Percentiles rank a stretch among this genome's conserved stretches.
Evolutionary conservation across 2,329 filamentous ascomycete genomes (phyloP).

Genomic region (Colletotrichum navitas): DNA sequence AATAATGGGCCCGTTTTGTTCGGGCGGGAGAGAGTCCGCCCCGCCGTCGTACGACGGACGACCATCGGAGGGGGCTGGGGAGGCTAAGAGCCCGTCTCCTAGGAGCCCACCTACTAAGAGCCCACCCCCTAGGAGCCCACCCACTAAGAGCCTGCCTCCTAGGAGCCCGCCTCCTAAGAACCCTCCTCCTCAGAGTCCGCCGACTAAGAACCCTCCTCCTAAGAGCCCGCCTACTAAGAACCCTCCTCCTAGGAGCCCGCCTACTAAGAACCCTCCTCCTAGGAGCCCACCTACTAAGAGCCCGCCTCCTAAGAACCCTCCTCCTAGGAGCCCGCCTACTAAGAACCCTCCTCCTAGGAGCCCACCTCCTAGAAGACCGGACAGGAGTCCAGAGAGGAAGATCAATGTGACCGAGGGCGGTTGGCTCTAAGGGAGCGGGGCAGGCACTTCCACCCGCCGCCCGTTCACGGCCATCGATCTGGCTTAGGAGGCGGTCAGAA

Average conservation of each 20-base stretch:
- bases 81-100: background rate
- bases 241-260: no score
- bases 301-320: no score
- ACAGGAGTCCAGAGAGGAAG: background rate
- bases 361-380: background rate
- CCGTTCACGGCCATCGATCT: background rate
- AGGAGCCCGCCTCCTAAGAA: no score
- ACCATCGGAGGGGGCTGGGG: background rate
- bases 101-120: background rate
- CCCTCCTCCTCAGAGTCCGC: no score
- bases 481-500: background rate
- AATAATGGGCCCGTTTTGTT: background rate
- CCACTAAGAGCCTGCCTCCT: no score
- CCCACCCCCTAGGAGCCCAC: background rate
- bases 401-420: slow-evolving; percentile 9
- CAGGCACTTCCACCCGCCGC: fast-evolving
- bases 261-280: no score
- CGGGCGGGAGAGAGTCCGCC: no score
- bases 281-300: no score
- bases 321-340: no score
- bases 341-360: no score
- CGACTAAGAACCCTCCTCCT: no score
- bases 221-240: no score
- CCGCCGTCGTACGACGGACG: background rate
- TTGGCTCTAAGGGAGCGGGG: background rate